Conservation (phyloP, 2,329 filamentous ascomycete species). For the Thielaviopsis ethacetica region DNA sequence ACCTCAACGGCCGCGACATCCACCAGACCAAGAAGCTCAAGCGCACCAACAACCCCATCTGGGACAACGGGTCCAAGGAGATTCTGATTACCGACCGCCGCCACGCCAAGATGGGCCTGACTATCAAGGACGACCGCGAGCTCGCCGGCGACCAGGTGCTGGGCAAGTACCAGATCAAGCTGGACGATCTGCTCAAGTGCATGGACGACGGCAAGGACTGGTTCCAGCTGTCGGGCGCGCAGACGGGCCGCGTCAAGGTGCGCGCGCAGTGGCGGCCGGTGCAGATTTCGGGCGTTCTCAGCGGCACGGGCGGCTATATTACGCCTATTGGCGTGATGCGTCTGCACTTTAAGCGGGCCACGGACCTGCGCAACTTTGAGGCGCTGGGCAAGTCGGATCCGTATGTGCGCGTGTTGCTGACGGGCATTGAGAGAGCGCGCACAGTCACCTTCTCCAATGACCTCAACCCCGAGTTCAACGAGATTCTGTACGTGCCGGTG, state of each 20-base stretch:
- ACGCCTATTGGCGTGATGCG: slow-evolving; percentile 92
- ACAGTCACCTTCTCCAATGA: slow-evolving; percentile 96
- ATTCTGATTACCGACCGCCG: slow-evolving; percentile 89
- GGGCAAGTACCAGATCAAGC: slow-evolving; percentile 85
- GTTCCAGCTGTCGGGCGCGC: slow-evolving; percentile 73
- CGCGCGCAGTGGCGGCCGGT: slow-evolving; percentile 92
- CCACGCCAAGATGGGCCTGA: slow-evolving; percentile 73
- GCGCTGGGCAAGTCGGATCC: slow-evolving; percentile 94
- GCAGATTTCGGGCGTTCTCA: slow-evolving; percentile 59
- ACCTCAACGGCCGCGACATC: slow-evolving; percentile 84
- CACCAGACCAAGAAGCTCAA: slow-evolving; percentile 85
- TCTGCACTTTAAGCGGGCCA: slow-evolving; percentile 74
- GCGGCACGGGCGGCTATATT: slow-evolving; percentile 73
- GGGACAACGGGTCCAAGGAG: slow-evolving; percentile 84
- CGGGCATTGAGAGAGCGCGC: slow-evolving; percentile 75
- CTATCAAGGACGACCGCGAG: slow-evolving; percentile 91
- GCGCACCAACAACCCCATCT: slow-evolving; percentile 93
- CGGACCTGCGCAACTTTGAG: slow-evolving; percentile 77
- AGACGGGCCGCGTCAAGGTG: slow-evolving; percentile 78
- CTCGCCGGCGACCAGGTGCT: slow-evolving; percentile 67
- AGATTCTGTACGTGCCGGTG: slow-evolving; percentile 84
- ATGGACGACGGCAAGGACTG: slow-evolving; percentile 90
- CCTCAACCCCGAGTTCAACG: slow-evolving; percentile 87
- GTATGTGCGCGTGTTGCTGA: slow-evolving; percentile 75
- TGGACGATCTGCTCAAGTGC: slow-evolving; percentile 82